Base-by-base conservation (phyloP, 2,329 filamentous ascomycete species). In the Fusarium zealandicum region DNA sequence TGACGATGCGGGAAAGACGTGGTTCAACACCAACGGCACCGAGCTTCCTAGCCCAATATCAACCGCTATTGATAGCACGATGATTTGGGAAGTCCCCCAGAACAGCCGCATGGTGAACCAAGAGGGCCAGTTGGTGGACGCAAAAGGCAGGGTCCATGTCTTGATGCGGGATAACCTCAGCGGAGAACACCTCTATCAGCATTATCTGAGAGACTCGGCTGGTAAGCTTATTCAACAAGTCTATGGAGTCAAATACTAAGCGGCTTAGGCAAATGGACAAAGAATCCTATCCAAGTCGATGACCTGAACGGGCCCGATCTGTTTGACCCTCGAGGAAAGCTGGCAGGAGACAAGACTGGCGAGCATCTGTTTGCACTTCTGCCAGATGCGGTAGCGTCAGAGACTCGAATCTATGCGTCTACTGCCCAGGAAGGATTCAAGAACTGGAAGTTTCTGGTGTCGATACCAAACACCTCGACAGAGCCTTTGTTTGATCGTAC, bases 91-190 rank as follows among this genome's bases (percentile, higher is more conserved):
- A 6, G 33, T 62, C 8, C 51, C 59, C 2, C 59, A 62, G 3
- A 49, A 62, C 2, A 62, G 59, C 11, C 59, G 59, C 0, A 62
- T 62, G 59, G 59, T 62, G 3, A 62, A 62, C 0, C 59, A 62
- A 1, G 59, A 62, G 5, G 59, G 59, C 3, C 59, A 62, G 2
- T 36, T 59, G 4, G 35, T 52, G 1, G 59, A 62, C 17, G 40
- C 46, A 1, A 59, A 49, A 17, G 54, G 59, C 0, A 37, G 54
- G 2, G 46, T 63, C 1, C 59, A 62, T 5, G n/a, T 63, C 10
- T 28, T 62, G 3, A 62, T 63, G 59, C 39, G 59, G 8, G 59
- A 62, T 5, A 18, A 56, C 4, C 3, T 63, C 1, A 48, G 45
- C 1, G 59, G 59, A 5, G n/a, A 52, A 0, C 54, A 59, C 10